These are phyloP conservation scores for Trichosanthes truncata DNA, from an alignment of 306 rosid genomes.

Conservation along the genomic window DNA sequence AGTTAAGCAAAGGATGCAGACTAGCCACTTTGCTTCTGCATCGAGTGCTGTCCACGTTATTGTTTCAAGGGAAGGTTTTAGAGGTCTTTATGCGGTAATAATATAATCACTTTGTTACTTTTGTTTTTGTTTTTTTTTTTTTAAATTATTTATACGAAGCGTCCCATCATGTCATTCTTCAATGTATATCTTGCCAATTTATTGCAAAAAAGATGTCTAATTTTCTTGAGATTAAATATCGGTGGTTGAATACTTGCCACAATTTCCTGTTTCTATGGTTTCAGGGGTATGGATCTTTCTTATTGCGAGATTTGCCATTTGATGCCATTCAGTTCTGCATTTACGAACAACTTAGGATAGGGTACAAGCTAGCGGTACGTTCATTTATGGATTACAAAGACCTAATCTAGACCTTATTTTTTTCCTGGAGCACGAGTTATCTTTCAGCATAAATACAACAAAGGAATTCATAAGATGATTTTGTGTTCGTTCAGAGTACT, in stretches of 20 bases:
- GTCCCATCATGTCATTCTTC: not conserved
- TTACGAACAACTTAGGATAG: constrained; percentile 71
- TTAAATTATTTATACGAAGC: too few relatives aligned
- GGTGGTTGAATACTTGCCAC: not conserved
- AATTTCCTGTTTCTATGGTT: constrained; percentile 9
- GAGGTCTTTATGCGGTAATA: constrained; percentile 63
- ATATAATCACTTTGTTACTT: constrained; percentile 9
- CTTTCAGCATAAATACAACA: not conserved
- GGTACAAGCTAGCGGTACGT: constrained; percentile 65
- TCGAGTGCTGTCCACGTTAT: constrained; percentile 24
- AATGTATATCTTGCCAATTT: not conserved
- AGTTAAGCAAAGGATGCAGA: constrained; percentile 49
- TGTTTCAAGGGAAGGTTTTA: constrained; percentile 31
- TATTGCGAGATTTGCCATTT: constrained; percentile 77
- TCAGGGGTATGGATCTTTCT: constrained; percentile 72
- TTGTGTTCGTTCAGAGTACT: not conserved
- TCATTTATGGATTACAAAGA: not conserved
- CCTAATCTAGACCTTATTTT: not conserved
- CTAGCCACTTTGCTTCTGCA: constrained; percentile 29
- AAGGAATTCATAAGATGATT: not conserved
- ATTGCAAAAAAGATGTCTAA: not conserved
- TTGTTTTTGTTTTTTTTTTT: not conserved
- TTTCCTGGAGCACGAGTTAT: not conserved
- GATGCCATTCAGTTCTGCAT: constrained; percentile 73
- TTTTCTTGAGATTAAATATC: not conserved